Conservation (phyloP, 805 yeast genomes). For the Metschnikowia borealis region DNA sequence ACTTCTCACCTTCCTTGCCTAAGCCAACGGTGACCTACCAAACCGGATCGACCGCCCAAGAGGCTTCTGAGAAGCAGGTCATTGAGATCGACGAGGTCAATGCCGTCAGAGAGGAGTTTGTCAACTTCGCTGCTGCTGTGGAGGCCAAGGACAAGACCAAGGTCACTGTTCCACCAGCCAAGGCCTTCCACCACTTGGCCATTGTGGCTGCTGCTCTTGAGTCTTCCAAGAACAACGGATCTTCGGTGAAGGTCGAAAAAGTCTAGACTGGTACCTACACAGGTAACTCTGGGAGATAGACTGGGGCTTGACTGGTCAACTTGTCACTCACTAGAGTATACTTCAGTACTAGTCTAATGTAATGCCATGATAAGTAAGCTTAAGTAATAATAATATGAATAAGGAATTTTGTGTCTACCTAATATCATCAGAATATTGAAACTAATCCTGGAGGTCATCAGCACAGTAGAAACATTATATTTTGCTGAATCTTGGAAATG, state of each 20-base stretch:
- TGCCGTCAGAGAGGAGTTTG: slow-evolving; percentile 44
- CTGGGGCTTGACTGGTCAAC: too few species aligned
- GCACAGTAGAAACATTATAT: too few species aligned
- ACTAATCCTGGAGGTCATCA: too few species aligned
- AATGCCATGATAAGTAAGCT: too few species aligned
- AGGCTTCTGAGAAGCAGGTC: slow-evolving; percentile 50
- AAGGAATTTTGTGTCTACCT: too few species aligned
- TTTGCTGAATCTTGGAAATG: too few species aligned
- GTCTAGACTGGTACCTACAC: slow-evolving; percentile 9
- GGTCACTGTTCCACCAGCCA: slow-evolving; percentile 61
- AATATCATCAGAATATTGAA: too few species aligned
- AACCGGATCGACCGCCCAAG: slow-evolving; percentile 27
- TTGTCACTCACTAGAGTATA: too few species aligned
- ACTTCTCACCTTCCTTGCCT: slow-evolving; percentile 49
- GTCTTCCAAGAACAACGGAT: slow-evolving; percentile 55
- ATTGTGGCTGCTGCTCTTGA: slow-evolving; percentile 81
- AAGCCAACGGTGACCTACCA: slow-evolving; percentile 39
- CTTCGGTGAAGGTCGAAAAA: slow-evolving; percentile 43
- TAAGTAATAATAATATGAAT: too few species aligned
- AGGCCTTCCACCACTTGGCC: slow-evolving; percentile 90
- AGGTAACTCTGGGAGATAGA: too few species aligned
- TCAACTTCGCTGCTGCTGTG: slow-evolving; percentile 56
- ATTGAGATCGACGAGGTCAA: slow-evolving; percentile 43
- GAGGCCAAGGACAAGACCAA: slow-evolving; percentile 54
- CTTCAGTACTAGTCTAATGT: too few species aligned